Evolutionary conservation across 176 grass and related monocot genomes (phyloP), one percentile per base, ranked within the genome.

Genomic region (Paspalum notatum): DNA sequence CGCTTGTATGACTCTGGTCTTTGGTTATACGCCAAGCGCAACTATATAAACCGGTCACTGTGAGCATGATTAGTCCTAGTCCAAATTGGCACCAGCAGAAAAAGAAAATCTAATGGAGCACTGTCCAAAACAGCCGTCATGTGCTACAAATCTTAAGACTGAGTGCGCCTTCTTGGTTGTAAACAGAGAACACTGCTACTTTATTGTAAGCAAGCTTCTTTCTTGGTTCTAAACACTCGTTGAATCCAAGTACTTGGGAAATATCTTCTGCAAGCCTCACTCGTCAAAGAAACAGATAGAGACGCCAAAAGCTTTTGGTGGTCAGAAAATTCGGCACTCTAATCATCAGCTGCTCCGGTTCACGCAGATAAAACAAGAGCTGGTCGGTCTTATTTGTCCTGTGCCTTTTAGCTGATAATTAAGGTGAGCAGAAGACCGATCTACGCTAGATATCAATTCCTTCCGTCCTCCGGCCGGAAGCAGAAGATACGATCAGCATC

Each of bases 291-390:
- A 83, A 57, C 14, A 12, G 38, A 32, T 32, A 54, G n/a, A n/a
- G n/a, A n/a, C n/a, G n/a, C n/a, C n/a, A n/a, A n/a, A n/a, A n/a
- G n/a, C n/a, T 50, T 10, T 39, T 47, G 10, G 41, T 21, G 15
- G 53, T 21, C 65, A 80, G 63, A 80, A 44, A 69, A 80, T n/a
- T 9, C 5, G 78, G 78, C 49, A 44, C 7, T n/a, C 39, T 80
- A 65, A 83, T 83, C 32, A 83, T 83, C 32, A 43, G 58, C 58
- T 13, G 10, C 11, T 83, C 59, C n/a, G 27, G 57, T 32, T 25
- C 61, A 76, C 12, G 50, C 5, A 72, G 12, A 76, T 46, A 47
- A 47, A 76, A 58, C 8, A 22, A 21, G 43, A 65, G 12, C 21
- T 2, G 52, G 49, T 17, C 8, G 6, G 26, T 42, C 53, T 42